Conservation (phyloP, 805 yeast species). For the Wickerhamomyces chaumierensis region DNA sequence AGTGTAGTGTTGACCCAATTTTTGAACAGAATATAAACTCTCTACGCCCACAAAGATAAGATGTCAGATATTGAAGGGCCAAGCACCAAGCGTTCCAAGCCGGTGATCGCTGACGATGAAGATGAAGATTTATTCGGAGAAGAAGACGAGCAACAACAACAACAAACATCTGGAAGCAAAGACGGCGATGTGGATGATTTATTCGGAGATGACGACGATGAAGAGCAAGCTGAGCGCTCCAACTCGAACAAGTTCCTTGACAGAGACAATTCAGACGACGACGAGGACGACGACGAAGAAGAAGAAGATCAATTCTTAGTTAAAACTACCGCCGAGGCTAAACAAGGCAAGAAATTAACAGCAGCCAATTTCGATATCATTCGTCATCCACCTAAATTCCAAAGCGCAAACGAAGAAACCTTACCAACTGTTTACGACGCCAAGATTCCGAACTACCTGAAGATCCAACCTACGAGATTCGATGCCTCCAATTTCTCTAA, state of each 20-base stretch:
- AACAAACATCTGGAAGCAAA: constrained; percentile 5
- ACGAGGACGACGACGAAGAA: constrained; percentile 10
- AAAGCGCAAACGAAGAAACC: constrained; percentile 18
- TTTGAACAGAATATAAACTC: not conserved
- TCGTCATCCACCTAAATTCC: constrained; percentile 24
- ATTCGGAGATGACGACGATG: constrained; percentile 22
- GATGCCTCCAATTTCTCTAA: constrained; percentile 61
- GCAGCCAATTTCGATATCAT: constrained; percentile 32
- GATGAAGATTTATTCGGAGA: constrained; percentile 7
- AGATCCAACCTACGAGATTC: constrained; percentile 78
- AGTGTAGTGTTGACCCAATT: no score
- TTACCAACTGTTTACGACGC: constrained; percentile 29
- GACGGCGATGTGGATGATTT: constrained; percentile 26
- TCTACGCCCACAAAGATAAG: not conserved
- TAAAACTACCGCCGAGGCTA: constrained; percentile 4
- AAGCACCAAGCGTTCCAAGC: constrained; percentile 6
- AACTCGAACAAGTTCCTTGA: not conserved
- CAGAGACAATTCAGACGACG: no score
- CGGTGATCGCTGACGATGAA: constrained; percentile 13
- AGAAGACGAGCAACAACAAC: constrained; percentile 1
- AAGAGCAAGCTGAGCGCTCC: constrained; percentile 6
- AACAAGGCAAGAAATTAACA: constrained; percentile 13
- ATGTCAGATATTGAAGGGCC: not conserved
- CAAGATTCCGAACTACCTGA: constrained; percentile 73
- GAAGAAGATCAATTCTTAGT: constrained; percentile 20